A percentile compares a stretch with the other conserved stretches of the same genome.
phyloP scores from a whole-genome alignment of 306 rosid species.

The Rosa multiflora region DNA sequence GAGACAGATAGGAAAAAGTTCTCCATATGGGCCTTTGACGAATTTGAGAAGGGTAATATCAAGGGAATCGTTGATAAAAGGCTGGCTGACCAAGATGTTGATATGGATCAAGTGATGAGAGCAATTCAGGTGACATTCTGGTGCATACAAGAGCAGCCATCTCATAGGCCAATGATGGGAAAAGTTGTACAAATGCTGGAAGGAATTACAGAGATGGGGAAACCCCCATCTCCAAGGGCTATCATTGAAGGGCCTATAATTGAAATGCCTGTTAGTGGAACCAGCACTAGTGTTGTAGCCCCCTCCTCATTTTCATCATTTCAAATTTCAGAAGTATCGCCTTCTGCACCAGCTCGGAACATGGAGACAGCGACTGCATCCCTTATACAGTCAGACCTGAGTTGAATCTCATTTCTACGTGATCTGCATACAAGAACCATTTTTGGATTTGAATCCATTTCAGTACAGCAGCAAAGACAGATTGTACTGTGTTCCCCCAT shows the following conservation, averaged over 20 bases:
- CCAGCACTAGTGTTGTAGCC: slow-evolving; percentile 35
- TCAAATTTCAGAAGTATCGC: slow-evolving; percentile 25
- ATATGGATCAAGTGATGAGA: slow-evolving; percentile 61
- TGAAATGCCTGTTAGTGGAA: slow-evolving; percentile 40
- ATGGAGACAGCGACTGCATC: slow-evolving; percentile 43
- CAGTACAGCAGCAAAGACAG: neutral
- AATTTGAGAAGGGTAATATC: slow-evolving; percentile 66
- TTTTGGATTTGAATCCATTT: neutral
- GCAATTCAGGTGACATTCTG: slow-evolving; percentile 68
- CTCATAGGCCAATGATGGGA: slow-evolving; percentile 76
- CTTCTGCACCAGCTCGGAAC: slow-evolving; percentile 30
- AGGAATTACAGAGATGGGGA: slow-evolving; percentile 58
- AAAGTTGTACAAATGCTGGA: slow-evolving; percentile 84
- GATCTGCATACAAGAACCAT: neutral
- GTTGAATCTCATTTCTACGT: neutral
- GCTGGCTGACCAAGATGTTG: slow-evolving; percentile 44
- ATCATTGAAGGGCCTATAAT: slow-evolving; percentile 24
- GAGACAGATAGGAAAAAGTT: slow-evolving; percentile 64
- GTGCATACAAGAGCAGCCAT: slow-evolving; percentile 93
- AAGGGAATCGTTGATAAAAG: slow-evolving; percentile 58
- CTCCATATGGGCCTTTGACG: slow-evolving; percentile 74
- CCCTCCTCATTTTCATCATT: slow-evolving; percentile 45
- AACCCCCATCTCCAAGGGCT: slow-evolving; percentile 58
- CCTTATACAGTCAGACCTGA: slow-evolving; percentile 34
- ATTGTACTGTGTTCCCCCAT: neutral